Evolutionary conservation across 2,329 filamentous ascomycete genomes (phyloP).

Genomic region (Fusarium robinianum): DNA sequence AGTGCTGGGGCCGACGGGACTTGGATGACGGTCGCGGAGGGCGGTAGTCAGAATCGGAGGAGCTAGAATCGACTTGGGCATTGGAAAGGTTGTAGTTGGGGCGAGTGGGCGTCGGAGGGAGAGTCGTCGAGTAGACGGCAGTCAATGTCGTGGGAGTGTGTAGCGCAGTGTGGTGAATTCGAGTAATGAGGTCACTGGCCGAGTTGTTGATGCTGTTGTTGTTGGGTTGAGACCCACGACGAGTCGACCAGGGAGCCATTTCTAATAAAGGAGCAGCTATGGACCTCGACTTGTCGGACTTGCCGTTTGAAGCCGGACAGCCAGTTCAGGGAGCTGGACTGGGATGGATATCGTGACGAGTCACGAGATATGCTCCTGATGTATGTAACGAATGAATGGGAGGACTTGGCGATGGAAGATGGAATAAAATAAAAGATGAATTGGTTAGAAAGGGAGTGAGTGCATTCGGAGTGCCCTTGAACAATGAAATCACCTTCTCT

Average conservation of each 20-base stretch:
- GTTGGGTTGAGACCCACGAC: slow-evolving; percentile 38
- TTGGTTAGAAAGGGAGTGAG: slow-evolving; percentile 2
- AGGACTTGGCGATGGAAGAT: neutral
- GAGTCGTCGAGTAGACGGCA: slow-evolving; percentile 22
- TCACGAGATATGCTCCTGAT: slow-evolving; percentile 15
- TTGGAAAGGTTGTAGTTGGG: slow-evolving; percentile 37
- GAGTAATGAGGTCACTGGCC: slow-evolving; percentile 42
- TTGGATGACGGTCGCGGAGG: slow-evolving; percentile 33
- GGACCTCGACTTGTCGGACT: slow-evolving; percentile 3
- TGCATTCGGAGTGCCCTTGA: too few relatives aligned
- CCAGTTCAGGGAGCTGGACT: slow-evolving; percentile 15
- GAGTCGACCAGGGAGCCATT: slow-evolving; percentile 43
- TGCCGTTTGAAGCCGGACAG: slow-evolving; percentile 9
- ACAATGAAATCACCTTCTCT: slow-evolving; percentile 3
- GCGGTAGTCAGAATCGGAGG: slow-evolving; percentile 50
- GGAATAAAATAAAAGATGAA: slow-evolving; percentile 2
- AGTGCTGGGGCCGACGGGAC: slow-evolving; percentile 34
- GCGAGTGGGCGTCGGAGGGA: slow-evolving; percentile 9
- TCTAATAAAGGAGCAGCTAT: slow-evolving; percentile 25
- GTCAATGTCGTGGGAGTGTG: slow-evolving; percentile 40
- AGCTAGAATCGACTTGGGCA: slow-evolving; percentile 47
- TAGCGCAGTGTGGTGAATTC: slow-evolving; percentile 44
- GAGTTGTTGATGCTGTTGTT: slow-evolving; percentile 32
- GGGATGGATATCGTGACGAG: too few relatives aligned
- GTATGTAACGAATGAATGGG: neutral